Conservation (phyloP, 495 filamentous ascomycete species). For the Penicillium goetzii region DNA sequence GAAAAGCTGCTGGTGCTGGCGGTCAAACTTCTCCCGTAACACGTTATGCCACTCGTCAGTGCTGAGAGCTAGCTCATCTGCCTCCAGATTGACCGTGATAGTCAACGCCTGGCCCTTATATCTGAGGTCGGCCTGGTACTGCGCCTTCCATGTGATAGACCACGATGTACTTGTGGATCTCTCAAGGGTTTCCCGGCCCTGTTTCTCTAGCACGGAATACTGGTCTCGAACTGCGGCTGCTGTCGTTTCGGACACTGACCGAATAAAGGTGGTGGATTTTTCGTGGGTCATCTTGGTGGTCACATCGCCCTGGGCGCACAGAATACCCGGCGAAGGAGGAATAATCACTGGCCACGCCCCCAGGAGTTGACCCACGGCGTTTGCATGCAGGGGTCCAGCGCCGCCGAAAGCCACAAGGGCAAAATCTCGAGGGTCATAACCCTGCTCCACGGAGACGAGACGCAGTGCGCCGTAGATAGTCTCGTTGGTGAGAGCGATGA, state of each 20-base stretch:
- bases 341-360: slow-evolving; percentile 56
- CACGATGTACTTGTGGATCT: slow-evolving; percentile 22
- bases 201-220: slow-evolving; percentile 30
- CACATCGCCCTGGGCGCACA: slow-evolving; percentile 55
- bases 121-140: slow-evolving; percentile 50
- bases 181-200: slow-evolving; percentile 26
- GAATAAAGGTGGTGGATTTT: slow-evolving; percentile 48
- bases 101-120: slow-evolving; percentile 55
- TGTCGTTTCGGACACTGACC: slow-evolving; percentile 35
- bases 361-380: slow-evolving; percentile 51
- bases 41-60: slow-evolving; percentile 26
- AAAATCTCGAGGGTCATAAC: slow-evolving; percentile 56
- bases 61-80: slow-evolving; percentile 32
- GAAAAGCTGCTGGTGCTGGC: slow-evolving; percentile 52
- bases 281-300: slow-evolving; percentile 53
- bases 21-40: slow-evolving; percentile 43
- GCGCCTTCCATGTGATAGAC: slow-evolving; percentile 31
- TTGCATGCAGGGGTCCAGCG: slow-evolving; percentile 54
- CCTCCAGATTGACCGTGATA: slow-evolving; percentile 44
- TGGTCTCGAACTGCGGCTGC: slow-evolving; percentile 28
- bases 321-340: slow-evolving; percentile 52
- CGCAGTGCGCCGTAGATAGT: slow-evolving; percentile 56
- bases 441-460: slow-evolving; percentile 55
- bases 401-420: slow-evolving; percentile 57
- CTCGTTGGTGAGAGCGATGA: slow-evolving; percentile 54